Evolutionary conservation across 2,329 filamentous ascomycete genomes (phyloP), one percentile per base, ranked within the genome.

Genomic region (Fusarium austroafricanum): DNA sequence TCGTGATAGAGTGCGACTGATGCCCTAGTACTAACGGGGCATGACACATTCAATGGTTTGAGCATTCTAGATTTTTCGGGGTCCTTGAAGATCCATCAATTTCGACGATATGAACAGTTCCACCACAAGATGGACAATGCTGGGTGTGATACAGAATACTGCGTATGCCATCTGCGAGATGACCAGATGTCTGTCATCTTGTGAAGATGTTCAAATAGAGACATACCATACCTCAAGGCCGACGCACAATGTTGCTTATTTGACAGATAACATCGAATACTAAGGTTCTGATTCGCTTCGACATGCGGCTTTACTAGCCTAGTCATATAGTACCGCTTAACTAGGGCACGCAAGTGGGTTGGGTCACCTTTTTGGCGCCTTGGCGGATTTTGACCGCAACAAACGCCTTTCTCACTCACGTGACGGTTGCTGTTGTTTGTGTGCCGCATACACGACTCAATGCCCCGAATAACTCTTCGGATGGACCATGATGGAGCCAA

Each of bases 11-110:
- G 45, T 37, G 31, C 42, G 21, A n/a, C 31, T 26, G 18, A 11
- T 37, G 49, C 39, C 40, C 65, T 68, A 67, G 65, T 68, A 43
- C 65, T 26, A 68, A 59, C 65, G 29, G 37, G 50, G 65, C 53
- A 65, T 67, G 38, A 64, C 51, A 49, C 23, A 18, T 47, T 57
- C 5, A 23, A 56, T 49, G 52, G 49, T 23, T 52, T 65, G n/a
- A 31, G 46, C 35, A 53, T 45, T 55, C 60, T 49, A 46, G 44
- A 51, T 65, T 65, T 55, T 53, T 65, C 49, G 64, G 64, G 65
- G 53, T 68, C 49, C 26, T 65, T 42, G 31, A 29, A 35, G 21
- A 40, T 39, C 26, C 21, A 35, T 56, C 14, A 26, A 35, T n/a
- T 18, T 56, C n/a, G 10, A 8, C 33, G 33, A 33, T 12, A 35